Conservation (phyloP, 2,329 filamentous ascomycete genomes). For the Arthrinium puccinioides region DNA sequence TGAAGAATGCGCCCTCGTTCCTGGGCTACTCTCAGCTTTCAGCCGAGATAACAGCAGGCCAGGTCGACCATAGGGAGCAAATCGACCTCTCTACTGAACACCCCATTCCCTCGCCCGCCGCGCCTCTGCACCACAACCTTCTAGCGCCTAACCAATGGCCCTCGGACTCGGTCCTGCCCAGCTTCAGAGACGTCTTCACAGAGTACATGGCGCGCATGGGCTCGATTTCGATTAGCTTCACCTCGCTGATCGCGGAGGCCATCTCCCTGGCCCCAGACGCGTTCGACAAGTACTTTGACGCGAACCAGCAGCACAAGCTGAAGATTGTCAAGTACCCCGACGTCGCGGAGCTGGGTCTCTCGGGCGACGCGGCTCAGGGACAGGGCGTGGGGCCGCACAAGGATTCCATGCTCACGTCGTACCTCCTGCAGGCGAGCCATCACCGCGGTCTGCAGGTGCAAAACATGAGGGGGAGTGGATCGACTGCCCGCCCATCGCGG, state of each 20-base stretch:
- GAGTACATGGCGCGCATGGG: slow-evolving; percentile 76
- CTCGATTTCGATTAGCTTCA: slow-evolving; percentile 64
- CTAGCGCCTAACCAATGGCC: slow-evolving; percentile 80
- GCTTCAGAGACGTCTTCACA: slow-evolving; percentile 61
- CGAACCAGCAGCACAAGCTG: slow-evolving; percentile 72
- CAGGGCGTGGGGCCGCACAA: slow-evolving; percentile 74
- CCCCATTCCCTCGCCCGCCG: slow-evolving; percentile 49
- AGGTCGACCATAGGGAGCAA: slow-evolving; percentile 76
- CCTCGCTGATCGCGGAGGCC: slow-evolving; percentile 75
- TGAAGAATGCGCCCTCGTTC: slow-evolving; percentile 68
- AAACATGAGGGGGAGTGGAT: slow-evolving; percentile 75
- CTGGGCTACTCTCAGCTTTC: slow-evolving; percentile 61
- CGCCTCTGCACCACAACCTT: slow-evolving; percentile 68
- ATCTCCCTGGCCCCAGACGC: slow-evolving; percentile 62
- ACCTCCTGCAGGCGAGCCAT: slow-evolving; percentile 71
- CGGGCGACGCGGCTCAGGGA: slow-evolving; percentile 26
- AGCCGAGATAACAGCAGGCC: slow-evolving; percentile 65
- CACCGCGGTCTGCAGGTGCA: slow-evolving; percentile 78
- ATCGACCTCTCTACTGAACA: slow-evolving; percentile 81
- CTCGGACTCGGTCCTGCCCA: slow-evolving; percentile 50
- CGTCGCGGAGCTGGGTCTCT: slow-evolving; percentile 45
- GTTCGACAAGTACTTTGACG: slow-evolving; percentile 73
- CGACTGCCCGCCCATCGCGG: slow-evolving; percentile 67
- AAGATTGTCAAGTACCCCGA: slow-evolving; percentile 88
- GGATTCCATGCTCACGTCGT: slow-evolving; percentile 76